Evolutionary conservation across 805 yeast species (phyloP).

Genomic region (Myxozyma vanderwaltii): DNA sequence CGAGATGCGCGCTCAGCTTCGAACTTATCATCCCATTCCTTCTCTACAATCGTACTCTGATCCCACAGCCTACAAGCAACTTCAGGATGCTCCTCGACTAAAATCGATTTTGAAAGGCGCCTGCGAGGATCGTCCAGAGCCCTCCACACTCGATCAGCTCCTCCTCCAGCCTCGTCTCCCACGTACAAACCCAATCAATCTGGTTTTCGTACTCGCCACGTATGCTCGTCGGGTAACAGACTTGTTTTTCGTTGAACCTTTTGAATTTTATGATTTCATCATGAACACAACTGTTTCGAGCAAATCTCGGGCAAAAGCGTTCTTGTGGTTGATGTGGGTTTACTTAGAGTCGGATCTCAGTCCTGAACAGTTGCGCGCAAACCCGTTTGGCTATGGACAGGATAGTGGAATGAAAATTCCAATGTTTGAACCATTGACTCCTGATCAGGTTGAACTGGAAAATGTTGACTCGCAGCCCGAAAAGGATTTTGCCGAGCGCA

Average conservation of each 20-base stretch:
- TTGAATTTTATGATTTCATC: slow-evolving; percentile 73
- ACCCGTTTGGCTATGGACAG: slow-evolving; percentile 57
- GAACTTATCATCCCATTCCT: slow-evolving; percentile 94
- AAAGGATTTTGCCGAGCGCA: slow-evolving; percentile 47
- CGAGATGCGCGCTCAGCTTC: slow-evolving; percentile 89
- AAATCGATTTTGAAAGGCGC: slow-evolving; percentile 88
- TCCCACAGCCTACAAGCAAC: slow-evolving; percentile 62
- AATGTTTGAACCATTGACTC: slow-evolving; percentile 38
- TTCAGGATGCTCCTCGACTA: slow-evolving; percentile 93
- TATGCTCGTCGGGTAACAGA: slow-evolving; percentile 57
- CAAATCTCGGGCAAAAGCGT: slow-evolving; percentile 64
- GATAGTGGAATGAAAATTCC: slow-evolving; percentile 49
- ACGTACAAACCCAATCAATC: slow-evolving; percentile 68
- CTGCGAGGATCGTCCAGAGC: slow-evolving; percentile 65
- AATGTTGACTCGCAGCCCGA: slow-evolving; percentile 51
- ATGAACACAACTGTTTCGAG: slow-evolving; percentile 64
- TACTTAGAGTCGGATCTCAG: slow-evolving; percentile 73
- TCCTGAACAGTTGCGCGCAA: slow-evolving; percentile 51
- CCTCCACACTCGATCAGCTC: slow-evolving; percentile 53
- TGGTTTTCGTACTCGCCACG: slow-evolving; percentile 73
- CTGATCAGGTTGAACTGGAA: slow-evolving; percentile 41
- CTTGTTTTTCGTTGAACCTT: slow-evolving; percentile 40
- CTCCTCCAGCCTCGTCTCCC: slow-evolving; percentile 42
- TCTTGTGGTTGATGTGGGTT: slow-evolving; percentile 81
- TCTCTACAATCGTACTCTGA: slow-evolving; percentile 72